Conservation (phyloP, 108 stramenopile genomes). For the Aurantiochytrium sp. region DNA sequence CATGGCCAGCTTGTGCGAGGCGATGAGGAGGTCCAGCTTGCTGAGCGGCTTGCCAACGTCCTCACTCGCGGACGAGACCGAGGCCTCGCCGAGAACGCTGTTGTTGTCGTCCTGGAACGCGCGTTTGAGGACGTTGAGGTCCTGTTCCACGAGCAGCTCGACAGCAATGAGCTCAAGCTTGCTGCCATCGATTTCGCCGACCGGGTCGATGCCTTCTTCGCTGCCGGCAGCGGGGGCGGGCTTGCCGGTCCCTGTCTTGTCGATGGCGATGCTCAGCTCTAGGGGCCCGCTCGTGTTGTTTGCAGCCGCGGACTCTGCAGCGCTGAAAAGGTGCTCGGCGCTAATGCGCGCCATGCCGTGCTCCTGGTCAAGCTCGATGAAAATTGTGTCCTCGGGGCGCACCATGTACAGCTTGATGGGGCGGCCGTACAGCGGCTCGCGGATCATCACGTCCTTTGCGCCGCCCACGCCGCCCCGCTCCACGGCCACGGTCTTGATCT, state of each 20-base stretch:
- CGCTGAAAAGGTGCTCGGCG: constrained; percentile 20
- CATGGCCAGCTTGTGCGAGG: constrained; percentile 10
- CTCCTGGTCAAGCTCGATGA: constrained; percentile 28
- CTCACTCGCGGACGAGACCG: neutral
- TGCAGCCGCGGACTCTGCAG: constrained; percentile 4
- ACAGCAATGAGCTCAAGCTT: constrained; percentile 14
- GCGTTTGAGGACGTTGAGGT: neutral
- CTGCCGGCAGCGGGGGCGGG: neutral
- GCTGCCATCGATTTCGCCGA: neutral
- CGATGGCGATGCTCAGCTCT: neutral
- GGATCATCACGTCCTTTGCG: neutral
- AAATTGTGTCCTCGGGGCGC: neutral
- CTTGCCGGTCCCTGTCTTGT: too few relatives aligned
- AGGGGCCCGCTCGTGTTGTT: neutral
- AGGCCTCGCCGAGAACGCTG: neutral
- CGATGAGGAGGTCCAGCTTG: constrained; percentile 1
- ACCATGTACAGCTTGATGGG: constrained; percentile 16
- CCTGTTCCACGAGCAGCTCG: constrained; percentile 14
- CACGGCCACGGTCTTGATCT: neutral
- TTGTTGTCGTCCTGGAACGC: constrained; percentile 9
- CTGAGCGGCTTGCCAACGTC: neutral
- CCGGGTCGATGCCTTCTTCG: neutral
- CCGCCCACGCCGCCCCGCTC: neutral
- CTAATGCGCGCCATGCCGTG: neutral
- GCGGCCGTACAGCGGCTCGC: neutral